phyloP scores from a whole-genome alignment of 768 basidiomycete species.

The Fomitopsis pulvina region DNA sequence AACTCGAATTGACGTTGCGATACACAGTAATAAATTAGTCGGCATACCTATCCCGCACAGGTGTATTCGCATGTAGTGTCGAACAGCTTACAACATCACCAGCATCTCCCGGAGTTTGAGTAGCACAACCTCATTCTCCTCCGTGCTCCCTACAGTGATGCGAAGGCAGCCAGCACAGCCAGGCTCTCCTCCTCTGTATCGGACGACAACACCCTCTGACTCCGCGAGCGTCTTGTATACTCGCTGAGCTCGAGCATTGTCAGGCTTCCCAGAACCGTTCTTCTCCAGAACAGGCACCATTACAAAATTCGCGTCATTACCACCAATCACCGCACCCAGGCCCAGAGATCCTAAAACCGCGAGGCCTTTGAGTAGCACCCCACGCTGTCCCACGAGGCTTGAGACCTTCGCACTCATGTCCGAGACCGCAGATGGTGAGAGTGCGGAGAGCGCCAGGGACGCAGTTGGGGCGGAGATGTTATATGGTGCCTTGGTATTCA shows the following conservation, averaged over 20 bases:
- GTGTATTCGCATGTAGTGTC: not conserved
- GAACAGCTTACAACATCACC: slow-evolving; percentile 13
- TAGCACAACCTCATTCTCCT: slow-evolving; percentile 65
- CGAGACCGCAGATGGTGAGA: slow-evolving; percentile 56
- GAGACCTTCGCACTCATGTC: slow-evolving; percentile 61
- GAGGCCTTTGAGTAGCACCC: slow-evolving; percentile 45
- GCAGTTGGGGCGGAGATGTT: slow-evolving; percentile 92
- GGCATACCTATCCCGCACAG: not conserved
- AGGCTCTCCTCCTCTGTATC: slow-evolving; percentile 79
- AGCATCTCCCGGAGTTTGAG: slow-evolving; percentile 47
- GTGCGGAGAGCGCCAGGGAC: slow-evolving; percentile 69
- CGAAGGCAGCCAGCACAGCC: slow-evolving; percentile 87
- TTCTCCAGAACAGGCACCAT: slow-evolving; percentile 66
- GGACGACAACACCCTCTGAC: slow-evolving; percentile 78
- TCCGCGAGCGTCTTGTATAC: slow-evolving; percentile 85
- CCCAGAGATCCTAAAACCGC: slow-evolving; percentile 41
- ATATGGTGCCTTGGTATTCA: slow-evolving; percentile 97
- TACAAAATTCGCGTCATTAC: slow-evolving; percentile 87
- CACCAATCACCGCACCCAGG: slow-evolving; percentile 67
- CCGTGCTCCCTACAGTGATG: slow-evolving; percentile 81
- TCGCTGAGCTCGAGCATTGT: slow-evolving; percentile 52
- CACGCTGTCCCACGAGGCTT: slow-evolving; percentile 54
- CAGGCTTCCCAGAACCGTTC: slow-evolving; percentile 34
- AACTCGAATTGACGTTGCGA: no score
- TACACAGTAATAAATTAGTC: not conserved